Percentiles rank a stretch among this genome's conserved stretches.
Evolutionary conservation across 192 early-diverging fungal genomes (phyloP).

Genomic region (Backusella tuberculispora): DNA sequence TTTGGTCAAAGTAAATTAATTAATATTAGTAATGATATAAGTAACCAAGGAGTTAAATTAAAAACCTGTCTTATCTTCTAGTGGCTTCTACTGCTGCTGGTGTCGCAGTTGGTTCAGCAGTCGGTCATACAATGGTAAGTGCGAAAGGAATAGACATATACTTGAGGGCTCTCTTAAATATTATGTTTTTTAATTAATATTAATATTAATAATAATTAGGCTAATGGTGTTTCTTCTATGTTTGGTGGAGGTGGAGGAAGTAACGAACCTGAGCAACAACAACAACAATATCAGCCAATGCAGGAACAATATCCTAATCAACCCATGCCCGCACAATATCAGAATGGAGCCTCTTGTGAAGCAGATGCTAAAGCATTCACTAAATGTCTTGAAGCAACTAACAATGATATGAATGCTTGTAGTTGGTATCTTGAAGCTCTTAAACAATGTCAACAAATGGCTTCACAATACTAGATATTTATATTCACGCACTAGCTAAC

Average conservation of each 20-base stretch:
- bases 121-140: constrained; percentile 65
- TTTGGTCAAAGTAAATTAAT: constrained; percentile 67
- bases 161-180: no score
- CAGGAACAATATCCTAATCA: constrained; percentile 42
- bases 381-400: constrained; percentile 83
- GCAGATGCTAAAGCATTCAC: constrained; percentile 81
- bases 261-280: constrained; percentile 42
- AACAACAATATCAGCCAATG: constrained; percentile 33
- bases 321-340: constrained; percentile 32
- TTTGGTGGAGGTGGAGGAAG: constrained; percentile 36
- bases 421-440: constrained; percentile 92
- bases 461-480: constrained; percentile 42
- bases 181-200: no score
- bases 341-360: constrained; percentile 55
- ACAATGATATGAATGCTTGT: constrained; percentile 80
- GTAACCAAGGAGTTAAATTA: neutral
- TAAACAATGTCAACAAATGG: constrained; percentile 82
- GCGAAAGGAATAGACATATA: neutral
- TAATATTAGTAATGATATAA: neutral
- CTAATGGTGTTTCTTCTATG: constrained; percentile 36
- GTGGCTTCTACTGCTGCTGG: constrained; percentile 92
- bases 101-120: constrained; percentile 86
- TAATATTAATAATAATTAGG: neutral
- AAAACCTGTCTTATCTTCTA: neutral
- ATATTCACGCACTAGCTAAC: neutral